A percentile compares a stretch with the other conserved stretches of the same genome.
Evolutionary conservation across 345 rosid genomes (phyloP).

Genomic region (Melaleuca alternifolia): DNA sequence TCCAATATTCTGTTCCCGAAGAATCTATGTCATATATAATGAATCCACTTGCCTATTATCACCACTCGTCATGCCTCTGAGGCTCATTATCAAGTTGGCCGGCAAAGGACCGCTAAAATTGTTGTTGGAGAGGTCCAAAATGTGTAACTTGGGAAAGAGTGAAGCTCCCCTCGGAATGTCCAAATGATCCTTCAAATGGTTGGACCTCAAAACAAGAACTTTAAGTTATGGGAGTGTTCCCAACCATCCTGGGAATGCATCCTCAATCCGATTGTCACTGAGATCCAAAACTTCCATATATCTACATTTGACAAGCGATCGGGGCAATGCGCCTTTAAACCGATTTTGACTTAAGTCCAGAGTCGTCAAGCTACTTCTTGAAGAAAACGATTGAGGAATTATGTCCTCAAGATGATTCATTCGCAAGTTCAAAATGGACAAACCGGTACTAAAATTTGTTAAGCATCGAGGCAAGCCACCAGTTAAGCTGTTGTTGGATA

Average conservation of each 20-base stretch:
- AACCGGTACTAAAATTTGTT: neutral
- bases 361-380: neutral
- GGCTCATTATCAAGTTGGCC: neutral
- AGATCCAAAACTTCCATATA: neutral
- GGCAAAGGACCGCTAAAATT: neutral
- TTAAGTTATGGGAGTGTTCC: neutral
- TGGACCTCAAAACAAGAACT: neutral
- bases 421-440: neutral
- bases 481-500: neutral
- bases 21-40: no score
- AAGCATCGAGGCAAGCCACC: neutral
- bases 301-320: neutral
- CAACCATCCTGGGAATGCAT: neutral
- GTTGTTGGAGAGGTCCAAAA: constrained; percentile 1
- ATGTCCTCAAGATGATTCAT: neutral
- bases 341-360: neutral
- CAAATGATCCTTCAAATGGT: neutral
- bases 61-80: no score
- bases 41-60: no score
- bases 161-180: rapidly evolving
- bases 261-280: neutral
- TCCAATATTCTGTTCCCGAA: no score
- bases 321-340: neutral
- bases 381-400: neutral
- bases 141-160: neutral